Conservation (phyloP, 2,329 filamentous ascomycete genomes). For the Cercospora sesami region DNA sequence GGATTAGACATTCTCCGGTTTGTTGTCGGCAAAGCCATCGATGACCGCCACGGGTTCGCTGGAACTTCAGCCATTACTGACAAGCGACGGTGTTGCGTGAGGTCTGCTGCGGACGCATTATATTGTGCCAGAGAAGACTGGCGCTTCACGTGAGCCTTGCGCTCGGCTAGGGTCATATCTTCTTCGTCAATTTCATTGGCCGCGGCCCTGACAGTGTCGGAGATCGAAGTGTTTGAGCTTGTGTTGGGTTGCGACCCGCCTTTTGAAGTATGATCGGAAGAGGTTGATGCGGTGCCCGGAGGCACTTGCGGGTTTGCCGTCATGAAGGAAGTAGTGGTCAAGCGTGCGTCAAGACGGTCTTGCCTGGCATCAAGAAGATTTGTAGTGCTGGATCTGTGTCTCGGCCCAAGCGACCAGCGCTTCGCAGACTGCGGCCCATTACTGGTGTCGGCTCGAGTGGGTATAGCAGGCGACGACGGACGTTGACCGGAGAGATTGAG, state of each 20-base stretch:
- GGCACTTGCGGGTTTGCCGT: conserved; percentile 36
- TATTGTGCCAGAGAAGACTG: conserved; percentile 16
- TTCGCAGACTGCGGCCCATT: neutral
- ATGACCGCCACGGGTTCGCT: conserved; percentile 5
- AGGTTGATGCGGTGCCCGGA: conserved; percentile 22
- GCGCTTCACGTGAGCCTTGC: conserved; percentile 45
- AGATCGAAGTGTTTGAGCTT: conserved; percentile 25
- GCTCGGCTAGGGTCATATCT: conserved; percentile 70
- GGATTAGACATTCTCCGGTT: conserved; percentile 20
- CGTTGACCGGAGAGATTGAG: neutral
- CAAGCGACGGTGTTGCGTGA: conserved; percentile 10
- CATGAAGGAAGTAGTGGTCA: conserved; percentile 43
- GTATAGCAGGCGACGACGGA: neutral
- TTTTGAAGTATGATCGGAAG: conserved; percentile 8
- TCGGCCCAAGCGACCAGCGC: conserved; percentile 28
- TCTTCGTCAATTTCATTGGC: conserved; percentile 52
- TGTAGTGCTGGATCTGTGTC: conserved; percentile 17
- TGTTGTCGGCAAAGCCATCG: conserved; percentile 3
- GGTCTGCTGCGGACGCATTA: conserved; percentile 11
- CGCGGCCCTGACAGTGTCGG: conserved; percentile 25
- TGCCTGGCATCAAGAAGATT: conserved; percentile 58
- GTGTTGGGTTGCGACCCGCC: conserved; percentile 18
- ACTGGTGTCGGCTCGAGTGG: neutral
- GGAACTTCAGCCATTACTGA: conserved; percentile 11
- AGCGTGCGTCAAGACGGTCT: conserved; percentile 48